phyloP scores from a whole-genome alignment of 2,329 filamentous ascomycete genomes.

The Kalaharituber pfeilii region DNA sequence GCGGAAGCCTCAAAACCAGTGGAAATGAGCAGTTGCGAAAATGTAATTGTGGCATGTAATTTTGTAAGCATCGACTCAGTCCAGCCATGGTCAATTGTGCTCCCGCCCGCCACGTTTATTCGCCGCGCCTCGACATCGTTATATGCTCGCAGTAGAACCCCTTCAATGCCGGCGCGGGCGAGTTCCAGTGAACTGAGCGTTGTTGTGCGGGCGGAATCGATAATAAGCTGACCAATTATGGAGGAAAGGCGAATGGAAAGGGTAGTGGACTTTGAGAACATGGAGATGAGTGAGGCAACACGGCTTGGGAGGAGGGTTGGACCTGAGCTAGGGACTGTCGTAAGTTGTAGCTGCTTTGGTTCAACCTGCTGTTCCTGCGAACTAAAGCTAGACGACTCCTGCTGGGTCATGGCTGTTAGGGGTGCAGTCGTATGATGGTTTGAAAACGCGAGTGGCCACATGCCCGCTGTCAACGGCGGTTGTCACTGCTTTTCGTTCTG shows the following conservation, averaged over 20 bases:
- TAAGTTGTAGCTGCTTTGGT: background rate
- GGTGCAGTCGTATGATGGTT: background rate
- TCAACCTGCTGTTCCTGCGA: background rate
- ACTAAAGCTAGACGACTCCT: background rate
- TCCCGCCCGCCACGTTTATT: background rate
- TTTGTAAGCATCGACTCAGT: background rate
- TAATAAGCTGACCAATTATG: conserved; percentile 26
- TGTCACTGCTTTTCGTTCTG: background rate
- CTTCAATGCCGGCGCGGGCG: conserved; percentile 38
- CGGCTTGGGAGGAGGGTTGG: conserved; percentile 40
- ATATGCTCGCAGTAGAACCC: conserved; percentile 37
- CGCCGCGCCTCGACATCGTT: conserved; percentile 30
- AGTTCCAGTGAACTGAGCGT: conserved; percentile 40
- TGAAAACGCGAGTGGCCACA: background rate
- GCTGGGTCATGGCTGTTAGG: background rate
- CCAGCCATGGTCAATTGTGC: background rate
- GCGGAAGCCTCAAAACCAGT: conserved; percentile 41
- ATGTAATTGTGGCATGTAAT: conserved; percentile 2
- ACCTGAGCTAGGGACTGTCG: conserved; percentile 16
- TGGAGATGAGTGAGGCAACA: conserved; percentile 41
- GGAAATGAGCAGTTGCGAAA: conserved; percentile 29
- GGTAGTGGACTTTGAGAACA: conserved; percentile 28
- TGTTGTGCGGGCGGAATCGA: conserved; percentile 27
- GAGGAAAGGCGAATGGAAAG: conserved; percentile 30
- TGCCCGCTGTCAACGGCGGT: background rate